Conservation (phyloP, 2,329 filamentous ascomycete species). For the Pseudocercospora macadamiae region DNA sequence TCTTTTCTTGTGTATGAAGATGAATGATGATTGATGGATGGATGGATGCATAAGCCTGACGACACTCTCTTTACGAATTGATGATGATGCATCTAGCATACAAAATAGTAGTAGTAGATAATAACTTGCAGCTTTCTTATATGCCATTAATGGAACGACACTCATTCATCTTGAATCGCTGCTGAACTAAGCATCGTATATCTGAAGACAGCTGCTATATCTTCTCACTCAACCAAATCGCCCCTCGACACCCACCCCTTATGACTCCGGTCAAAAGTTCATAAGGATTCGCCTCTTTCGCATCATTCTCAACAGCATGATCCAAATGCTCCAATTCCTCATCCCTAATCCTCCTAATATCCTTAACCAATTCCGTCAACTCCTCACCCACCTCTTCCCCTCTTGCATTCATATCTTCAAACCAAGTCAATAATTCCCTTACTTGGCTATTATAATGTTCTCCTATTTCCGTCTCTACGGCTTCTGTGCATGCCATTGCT, state of each 20-base stretch:
- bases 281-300: constrained; percentile 86
- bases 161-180: too few relatives aligned
- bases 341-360: constrained; percentile 82
- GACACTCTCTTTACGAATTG: too few relatives aligned
- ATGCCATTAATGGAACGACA: too few relatives aligned
- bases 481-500: constrained; percentile 98
- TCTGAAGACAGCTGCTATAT: too few relatives aligned
- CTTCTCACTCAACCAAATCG: constrained; percentile 87
- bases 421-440: constrained; percentile 77
- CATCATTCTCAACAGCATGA: constrained; percentile 90
- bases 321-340: constrained; percentile 97
- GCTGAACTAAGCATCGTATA: too few relatives aligned
- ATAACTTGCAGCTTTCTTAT: too few relatives aligned
- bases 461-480: constrained; percentile 97
- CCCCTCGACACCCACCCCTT: constrained; percentile 83
- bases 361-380: constrained; percentile 70
- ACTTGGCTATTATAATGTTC: constrained; percentile 95
- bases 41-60: too few relatives aligned
- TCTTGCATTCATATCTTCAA: constrained; percentile 70
- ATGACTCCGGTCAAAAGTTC: constrained; percentile 87
- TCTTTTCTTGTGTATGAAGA: too few relatives aligned
- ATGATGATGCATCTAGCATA: too few relatives aligned
- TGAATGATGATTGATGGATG: too few relatives aligned
- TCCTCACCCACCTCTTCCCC: constrained; percentile 83
- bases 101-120: too few relatives aligned